Evolutionary conservation across 2,329 filamentous ascomycete genomes (phyloP), one percentile per base, ranked within the genome.

Genomic region (Domatiomyces catenatus): DNA sequence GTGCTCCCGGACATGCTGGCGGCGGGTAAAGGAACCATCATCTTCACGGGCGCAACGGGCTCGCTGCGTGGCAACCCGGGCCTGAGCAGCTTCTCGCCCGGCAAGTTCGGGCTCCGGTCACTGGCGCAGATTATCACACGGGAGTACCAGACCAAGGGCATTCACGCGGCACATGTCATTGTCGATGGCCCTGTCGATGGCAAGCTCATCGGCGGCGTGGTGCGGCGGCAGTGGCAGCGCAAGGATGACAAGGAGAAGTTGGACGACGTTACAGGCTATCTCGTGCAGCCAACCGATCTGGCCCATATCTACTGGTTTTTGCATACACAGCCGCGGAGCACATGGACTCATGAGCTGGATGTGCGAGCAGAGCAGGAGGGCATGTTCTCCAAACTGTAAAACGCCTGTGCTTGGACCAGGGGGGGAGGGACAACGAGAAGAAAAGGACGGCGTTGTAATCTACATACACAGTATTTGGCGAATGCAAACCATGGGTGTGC

Each of bases 301-400:
- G 75, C 75, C 6, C 72, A 76, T 52, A 66, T 71, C 6, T 78
- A 77, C 54, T 78, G 74, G 74, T 68, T 70, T 57, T 57, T 78
- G 56, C 74, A 77, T 51, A 71, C 67, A 0, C 74, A 78, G 62
- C 71, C 72, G 2, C 65, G 65, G 59, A 71, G 70, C 8, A 67
- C 71, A 5, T 76, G 75, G 51, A 75, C 74, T 0, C 73, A 73
- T 60, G 75, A 78, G 61, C 64, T 77, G 52, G 75, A 77, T 59
- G 67, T 75, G 15, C 64, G 75, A 18, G 47, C 55, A 17, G 49
- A 55, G 48, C 52, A 54, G 47, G 55, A 52, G 39, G 53, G 44
- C 26, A 55, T 57, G 53, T 57, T 57, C 39, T 57, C 55, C 6
- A 57, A 57, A n/a, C 12, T 48, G 22, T 48, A 39, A 42, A 8